Conservation (phyloP, 1,284 basidiomycete species). For the Puccinia brachypodii region DNA sequence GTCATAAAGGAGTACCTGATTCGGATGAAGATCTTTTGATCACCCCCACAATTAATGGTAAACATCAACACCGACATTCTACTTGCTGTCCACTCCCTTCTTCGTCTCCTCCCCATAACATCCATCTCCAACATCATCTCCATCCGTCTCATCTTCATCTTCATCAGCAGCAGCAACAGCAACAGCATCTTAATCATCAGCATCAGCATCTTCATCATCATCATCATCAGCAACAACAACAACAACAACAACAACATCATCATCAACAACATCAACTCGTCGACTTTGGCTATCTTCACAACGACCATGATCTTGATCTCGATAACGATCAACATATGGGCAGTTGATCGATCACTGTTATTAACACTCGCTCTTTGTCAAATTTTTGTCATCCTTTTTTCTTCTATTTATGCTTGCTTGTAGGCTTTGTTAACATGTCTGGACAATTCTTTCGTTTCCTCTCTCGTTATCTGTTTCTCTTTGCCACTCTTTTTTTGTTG, state of each 20-base stretch:
- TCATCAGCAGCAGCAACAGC: not conserved
- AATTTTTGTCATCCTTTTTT: not conserved
- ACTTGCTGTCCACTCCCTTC: not conserved
- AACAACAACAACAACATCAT: not conserved
- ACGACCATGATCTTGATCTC: not conserved
- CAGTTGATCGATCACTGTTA: not conserved
- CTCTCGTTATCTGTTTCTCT: too few relatives aligned
- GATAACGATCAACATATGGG: constrained; percentile 23
- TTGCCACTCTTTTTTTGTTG: too few relatives aligned
- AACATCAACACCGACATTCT: not conserved
- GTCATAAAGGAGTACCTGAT: not conserved
- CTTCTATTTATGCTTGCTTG: not conserved
- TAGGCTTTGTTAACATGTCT: too few relatives aligned
- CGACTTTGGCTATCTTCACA: not conserved
- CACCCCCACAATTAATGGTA: constrained; percentile 3
- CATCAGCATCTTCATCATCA: not conserved
- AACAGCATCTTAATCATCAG: not conserved
- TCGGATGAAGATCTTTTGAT: not conserved
- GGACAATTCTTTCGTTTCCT: too few relatives aligned
- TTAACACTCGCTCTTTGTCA: too few relatives aligned
- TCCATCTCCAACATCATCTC: not conserved
- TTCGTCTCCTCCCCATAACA: not conserved
- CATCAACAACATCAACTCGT: not conserved
- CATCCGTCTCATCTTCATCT: not conserved
- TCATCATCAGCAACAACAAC: not conserved